Percentiles rank a stretch among this genome's conserved stretches.
Conservation (phyloP, 441 rosid genomes). For the Populus hybrid region DNA sequence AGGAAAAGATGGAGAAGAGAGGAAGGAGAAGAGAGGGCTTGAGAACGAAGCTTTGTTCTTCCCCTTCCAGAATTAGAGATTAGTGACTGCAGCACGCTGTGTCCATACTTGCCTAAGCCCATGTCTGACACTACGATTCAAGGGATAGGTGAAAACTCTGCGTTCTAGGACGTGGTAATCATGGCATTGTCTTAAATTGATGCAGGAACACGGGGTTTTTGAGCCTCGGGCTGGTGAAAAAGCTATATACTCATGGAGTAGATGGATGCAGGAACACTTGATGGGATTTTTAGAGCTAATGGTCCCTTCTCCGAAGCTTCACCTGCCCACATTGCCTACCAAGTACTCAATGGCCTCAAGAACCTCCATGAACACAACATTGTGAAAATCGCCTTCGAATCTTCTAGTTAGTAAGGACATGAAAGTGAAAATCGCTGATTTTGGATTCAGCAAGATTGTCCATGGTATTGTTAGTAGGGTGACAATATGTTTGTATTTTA, state of each 20-base stretch:
- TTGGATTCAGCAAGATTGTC: not conserved
- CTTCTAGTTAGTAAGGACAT: not conserved
- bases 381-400: conserved; percentile 12
- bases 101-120: conserved; percentile 26
- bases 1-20: too few relatives aligned
- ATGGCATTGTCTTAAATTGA: conserved; percentile 48
- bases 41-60: conserved; percentile 17
- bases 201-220: conserved; percentile 27
- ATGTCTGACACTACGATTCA: conserved; percentile 18
- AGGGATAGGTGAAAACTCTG: conserved; percentile 26
- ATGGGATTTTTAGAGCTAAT: conserved; percentile 30
- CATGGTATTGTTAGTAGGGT: conserved; percentile 26
- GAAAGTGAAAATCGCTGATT: not conserved
- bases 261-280: conserved; percentile 60
- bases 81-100: conserved; percentile 36
- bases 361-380: conserved; percentile 53
- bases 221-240: conserved; percentile 52
- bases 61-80: conserved; percentile 37
- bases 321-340: conserved; percentile 41
- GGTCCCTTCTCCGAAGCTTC: conserved; percentile 46
- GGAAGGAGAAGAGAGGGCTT: too few relatives aligned
- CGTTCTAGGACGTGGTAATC: conserved; percentile 70
- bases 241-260: conserved; percentile 57
- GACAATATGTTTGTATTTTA: too few relatives aligned
- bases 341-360: conserved; percentile 45